Conservation (phyloP, 768 basidiomycete species). For the Leccinum truebloodii region DNA sequence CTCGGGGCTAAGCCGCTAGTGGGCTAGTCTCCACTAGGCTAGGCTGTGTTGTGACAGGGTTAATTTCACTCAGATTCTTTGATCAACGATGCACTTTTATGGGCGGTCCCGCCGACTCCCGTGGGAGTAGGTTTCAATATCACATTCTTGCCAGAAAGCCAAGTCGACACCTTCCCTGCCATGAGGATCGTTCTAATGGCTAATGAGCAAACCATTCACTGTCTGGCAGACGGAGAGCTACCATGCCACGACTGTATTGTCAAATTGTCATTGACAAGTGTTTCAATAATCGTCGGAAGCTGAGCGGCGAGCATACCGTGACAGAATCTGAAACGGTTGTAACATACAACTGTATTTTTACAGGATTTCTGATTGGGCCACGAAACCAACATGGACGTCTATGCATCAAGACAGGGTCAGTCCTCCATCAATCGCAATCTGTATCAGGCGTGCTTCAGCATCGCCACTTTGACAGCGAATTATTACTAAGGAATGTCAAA, state of each 20-base stretch:
- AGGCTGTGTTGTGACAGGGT: neutral
- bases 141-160: neutral
- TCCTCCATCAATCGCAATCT: neutral
- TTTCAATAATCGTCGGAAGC: neutral
- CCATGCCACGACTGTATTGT: no score
- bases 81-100: neutral
- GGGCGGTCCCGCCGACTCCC: neutral
- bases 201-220: neutral
- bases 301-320: no score
- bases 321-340: no score
- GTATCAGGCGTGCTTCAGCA: neutral
- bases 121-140: neutral
- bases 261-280: neutral
- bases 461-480: neutral
- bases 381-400: neutral
- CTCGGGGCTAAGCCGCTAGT: neutral
- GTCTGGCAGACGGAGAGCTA: neutral
- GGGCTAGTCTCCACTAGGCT: no score
- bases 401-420: neutral
- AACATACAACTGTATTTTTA: neutral
- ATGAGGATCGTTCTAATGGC: no score
- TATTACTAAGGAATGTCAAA: no score
- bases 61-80: neutral
- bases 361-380: neutral
- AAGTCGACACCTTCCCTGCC: no score